Evolutionary conservation across 106 monocot species (phyloP).

Genomic region (Triglochin maritima): DNA sequence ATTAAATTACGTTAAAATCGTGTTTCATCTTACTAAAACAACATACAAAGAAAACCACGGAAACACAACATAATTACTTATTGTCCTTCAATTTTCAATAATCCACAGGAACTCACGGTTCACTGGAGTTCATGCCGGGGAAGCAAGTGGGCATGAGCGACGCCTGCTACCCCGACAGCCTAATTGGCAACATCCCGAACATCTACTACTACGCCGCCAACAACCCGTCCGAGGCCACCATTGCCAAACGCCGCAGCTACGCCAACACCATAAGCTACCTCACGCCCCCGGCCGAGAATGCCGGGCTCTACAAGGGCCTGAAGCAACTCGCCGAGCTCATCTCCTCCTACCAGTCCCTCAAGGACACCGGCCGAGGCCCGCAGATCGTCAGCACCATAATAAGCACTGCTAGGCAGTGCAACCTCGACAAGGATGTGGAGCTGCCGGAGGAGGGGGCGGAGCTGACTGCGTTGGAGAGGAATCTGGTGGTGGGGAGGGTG

Average conservation of each 20-base stretch:
- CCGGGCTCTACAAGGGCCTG: constrained; percentile 79
- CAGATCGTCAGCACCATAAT: constrained; percentile 80
- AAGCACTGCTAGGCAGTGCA: constrained; percentile 71
- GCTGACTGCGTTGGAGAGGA: constrained; percentile 34
- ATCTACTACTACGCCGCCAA: constrained; percentile 83
- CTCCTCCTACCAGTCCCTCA: constrained; percentile 71
- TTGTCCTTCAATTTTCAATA: too few relatives aligned
- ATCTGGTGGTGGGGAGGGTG: constrained; percentile 65
- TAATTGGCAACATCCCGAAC: constrained; percentile 78
- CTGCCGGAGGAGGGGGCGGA: constrained; percentile 51
- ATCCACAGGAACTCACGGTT: constrained; percentile 45
- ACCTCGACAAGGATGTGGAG: constrained; percentile 73
- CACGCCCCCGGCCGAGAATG: constrained; percentile 73
- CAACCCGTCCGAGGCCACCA: constrained; percentile 82
- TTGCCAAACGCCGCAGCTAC: constrained; percentile 69
- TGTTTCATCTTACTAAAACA: too few relatives aligned
- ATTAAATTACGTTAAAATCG: too few relatives aligned
- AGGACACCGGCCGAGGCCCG: constrained; percentile 59
- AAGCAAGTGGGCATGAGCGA: constrained; percentile 92
- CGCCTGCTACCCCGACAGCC: constrained; percentile 71
- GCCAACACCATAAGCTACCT: constrained; percentile 84
- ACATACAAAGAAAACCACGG: too few relatives aligned
- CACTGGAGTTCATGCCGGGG: constrained; percentile 86
- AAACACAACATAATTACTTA: too few relatives aligned
- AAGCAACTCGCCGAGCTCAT: constrained; percentile 81